Evolutionary conservation across 1,284 basidiomycete species (phyloP), one percentile per base, ranked within the genome.

Genomic region (Naganishia cerealis): DNA sequence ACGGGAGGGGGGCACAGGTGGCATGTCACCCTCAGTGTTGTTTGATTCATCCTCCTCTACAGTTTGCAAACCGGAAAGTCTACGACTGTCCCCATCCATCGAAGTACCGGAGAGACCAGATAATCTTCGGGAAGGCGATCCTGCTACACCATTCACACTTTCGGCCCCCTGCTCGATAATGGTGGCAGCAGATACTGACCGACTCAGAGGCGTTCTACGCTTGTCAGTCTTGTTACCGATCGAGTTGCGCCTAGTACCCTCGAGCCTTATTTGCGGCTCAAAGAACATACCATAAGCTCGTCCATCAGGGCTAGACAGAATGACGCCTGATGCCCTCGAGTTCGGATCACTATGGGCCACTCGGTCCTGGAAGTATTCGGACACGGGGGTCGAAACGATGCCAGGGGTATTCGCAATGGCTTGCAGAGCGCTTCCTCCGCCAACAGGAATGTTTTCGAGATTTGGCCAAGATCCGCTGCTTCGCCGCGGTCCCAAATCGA

Each of bases 251-350:
- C 67, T 53, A 18, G 59, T 57, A 36, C 43, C 21, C 48, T 68
- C 67, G n/a, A 63, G 52, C 53, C 59, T 43, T 10, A 61, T 43
- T n/a, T 78, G 81, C 0, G 95, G 95, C 73, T 94, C 90, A 80
- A 99, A 99, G 81, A 94, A 92, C 72, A 99, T 94, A 7, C 93
- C 94, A 24, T 92, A 87, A 0, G 93, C 91, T 71, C 93, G 87
- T 0, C 95, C 95, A 76, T 96, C 92, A 0, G 92, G 91, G 75
- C 88, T 91, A 72, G 94, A 92, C 61, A 99, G 89, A 53, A 98
- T 86, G 24, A 97, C 85, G 0, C 95, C 95, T 2, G 90, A 89
- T 1, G 90, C 90, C 0, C 90, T 89, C 0, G 90, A 89, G 4
- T 39, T 63, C 6, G 50, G 38, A 40, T 61, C 58, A n/a, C 58